Conservation (phyloP, 257 asterid genomes). For the Fraxinus anomala region DNA sequence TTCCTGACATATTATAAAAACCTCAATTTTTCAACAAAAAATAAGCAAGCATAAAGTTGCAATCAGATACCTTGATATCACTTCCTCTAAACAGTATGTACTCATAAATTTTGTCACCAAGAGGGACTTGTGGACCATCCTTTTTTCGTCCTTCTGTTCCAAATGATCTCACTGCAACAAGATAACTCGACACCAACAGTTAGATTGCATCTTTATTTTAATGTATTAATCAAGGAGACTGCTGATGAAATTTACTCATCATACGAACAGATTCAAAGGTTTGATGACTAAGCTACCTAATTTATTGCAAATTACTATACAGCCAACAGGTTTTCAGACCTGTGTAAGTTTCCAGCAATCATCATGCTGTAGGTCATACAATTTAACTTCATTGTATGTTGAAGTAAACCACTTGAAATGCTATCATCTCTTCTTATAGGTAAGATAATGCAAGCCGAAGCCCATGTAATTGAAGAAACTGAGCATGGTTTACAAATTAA, state of each 20-base stretch:
- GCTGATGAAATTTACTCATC: background rate
- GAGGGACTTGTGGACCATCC: constrained; percentile 94
- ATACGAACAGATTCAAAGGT: background rate
- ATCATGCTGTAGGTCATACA: background rate
- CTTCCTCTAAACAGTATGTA: constrained; percentile 91
- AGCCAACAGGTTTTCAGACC: background rate
- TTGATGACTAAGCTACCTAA: background rate
- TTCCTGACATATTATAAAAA: background rate
- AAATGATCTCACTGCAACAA: constrained; percentile 77
- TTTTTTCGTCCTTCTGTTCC: constrained; percentile 96
- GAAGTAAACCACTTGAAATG: background rate
- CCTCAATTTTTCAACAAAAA: background rate
- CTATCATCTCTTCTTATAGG: background rate
- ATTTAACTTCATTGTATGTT: background rate
- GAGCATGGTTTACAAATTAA: background rate
- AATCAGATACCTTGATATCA: constrained; percentile 74
- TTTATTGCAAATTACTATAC: background rate
- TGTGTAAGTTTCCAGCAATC: background rate
- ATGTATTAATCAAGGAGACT: background rate
- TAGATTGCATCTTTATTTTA: background rate
- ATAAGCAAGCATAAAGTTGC: constrained; percentile 2
- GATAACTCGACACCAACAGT: background rate
- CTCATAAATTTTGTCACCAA: constrained; percentile 83
- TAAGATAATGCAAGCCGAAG: background rate
- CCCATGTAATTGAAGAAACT: background rate